Conservation (phyloP, 768 basidiomycete genomes). For the Boletus bicolor region DNA sequence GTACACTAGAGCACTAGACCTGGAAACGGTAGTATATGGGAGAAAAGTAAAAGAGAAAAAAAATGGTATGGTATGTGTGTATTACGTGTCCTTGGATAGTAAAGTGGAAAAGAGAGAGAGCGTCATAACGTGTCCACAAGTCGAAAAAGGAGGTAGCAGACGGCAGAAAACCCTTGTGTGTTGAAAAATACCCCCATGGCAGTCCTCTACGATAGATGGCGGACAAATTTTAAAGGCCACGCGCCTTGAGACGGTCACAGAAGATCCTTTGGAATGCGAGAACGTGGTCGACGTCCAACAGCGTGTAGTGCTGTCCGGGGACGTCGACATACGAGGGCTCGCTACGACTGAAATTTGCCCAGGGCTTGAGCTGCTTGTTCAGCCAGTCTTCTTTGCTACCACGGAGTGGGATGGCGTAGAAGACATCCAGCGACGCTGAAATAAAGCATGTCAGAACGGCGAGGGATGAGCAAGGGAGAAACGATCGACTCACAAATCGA, state of each 20-base stretch:
- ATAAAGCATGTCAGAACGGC: not conserved
- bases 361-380: constrained; percentile 29
- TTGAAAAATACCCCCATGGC: not conserved
- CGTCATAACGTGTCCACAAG: not conserved
- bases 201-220: not conserved
- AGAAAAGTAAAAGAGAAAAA: not conserved
- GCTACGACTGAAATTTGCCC: constrained; percentile 21
- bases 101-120: too few species aligned
- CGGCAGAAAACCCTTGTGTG: not conserved
- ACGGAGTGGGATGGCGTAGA: constrained; percentile 27
- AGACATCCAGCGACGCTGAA: constrained; percentile 21
- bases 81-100: not conserved
- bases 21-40: not conserved
- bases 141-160: not conserved
- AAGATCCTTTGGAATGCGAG: constrained; percentile 29
- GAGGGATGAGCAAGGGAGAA: not conserved
- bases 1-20: not conserved
- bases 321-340: constrained; percentile 26
- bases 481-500: constrained; percentile 26
- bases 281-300: constrained; percentile 32
- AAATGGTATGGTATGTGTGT: not conserved
- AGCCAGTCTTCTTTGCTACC: constrained; percentile 31
- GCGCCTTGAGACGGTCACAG: constrained; percentile 23
- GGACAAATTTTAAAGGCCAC: constrained; percentile 17
- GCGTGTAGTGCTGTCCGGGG: constrained; percentile 29